Percentiles rank a stretch among this genome's conserved stretches.
Evolutionary conservation across 352 stramenopile genomes (phyloP).

Genomic region (Globisporangium heterothallicum): DNA sequence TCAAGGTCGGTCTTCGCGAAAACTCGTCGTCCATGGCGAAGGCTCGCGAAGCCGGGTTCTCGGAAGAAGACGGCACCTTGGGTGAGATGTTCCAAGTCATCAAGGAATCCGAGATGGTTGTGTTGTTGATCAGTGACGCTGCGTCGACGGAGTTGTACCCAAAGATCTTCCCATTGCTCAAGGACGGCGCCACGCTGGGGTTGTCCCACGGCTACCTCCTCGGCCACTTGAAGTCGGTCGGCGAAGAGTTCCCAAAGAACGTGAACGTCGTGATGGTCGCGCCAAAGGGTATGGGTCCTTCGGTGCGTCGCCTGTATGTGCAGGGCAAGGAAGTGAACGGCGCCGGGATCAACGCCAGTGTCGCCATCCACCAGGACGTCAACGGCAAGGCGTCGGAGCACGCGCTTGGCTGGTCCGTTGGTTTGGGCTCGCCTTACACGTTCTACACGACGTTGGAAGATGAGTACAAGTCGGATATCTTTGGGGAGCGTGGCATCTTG

Average conservation of each 20-base stretch:
- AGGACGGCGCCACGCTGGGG: conserved; percentile 93
- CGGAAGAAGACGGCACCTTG: conserved; percentile 89
- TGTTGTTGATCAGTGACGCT: conserved; percentile 96
- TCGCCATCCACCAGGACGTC: conserved; percentile 94
- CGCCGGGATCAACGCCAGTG: conserved; percentile 96
- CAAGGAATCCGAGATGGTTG: conserved; percentile 94
- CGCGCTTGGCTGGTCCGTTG: conserved; percentile 96
- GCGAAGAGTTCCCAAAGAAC: conserved; percentile 92
- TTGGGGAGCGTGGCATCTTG: conserved; percentile 96
- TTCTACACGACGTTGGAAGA: conserved; percentile 96
- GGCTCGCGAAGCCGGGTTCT: conserved; percentile 89
- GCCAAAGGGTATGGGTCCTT: conserved; percentile 97
- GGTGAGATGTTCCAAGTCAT: conserved; percentile 97
- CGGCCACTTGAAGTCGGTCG: conserved; percentile 94
- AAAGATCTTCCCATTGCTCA: conserved; percentile 95
- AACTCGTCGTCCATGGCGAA: conserved; percentile 79
- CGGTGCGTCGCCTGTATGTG: conserved; percentile 96
- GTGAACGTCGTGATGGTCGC: conserved; percentile 98
- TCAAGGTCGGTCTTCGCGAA: conserved; percentile 87
- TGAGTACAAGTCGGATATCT: conserved; percentile 99
- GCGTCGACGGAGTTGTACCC: conserved; percentile 95
- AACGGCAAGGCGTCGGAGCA: conserved; percentile 92
- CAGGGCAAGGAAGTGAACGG: conserved; percentile 98
- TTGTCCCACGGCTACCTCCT: conserved; percentile 97
- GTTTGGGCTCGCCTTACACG: conserved; percentile 95